Conservation (phyloP, 2,329 filamentous ascomycete genomes). For the Penicillium olsonii region DNA sequence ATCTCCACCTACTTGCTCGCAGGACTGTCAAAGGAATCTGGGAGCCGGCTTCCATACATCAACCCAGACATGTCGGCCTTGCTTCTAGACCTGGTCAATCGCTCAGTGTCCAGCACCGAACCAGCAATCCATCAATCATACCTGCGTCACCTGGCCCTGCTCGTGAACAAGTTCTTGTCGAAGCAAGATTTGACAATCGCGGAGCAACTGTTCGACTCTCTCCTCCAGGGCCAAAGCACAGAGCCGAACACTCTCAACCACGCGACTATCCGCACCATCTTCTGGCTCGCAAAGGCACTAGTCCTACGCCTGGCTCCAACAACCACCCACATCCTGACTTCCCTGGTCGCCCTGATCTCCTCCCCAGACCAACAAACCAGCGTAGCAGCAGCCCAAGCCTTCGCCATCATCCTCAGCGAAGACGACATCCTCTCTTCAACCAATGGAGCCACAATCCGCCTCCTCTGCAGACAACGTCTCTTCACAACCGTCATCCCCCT, state of each 20-base stretch:
- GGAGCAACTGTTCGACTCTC: conserved; percentile 33
- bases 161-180: conserved; percentile 45
- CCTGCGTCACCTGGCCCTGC: conserved; percentile 44
- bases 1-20: conserved; percentile 60
- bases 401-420: conserved; percentile 60
- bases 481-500: conserved; percentile 62
- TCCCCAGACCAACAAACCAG: conserved; percentile 51
- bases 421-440: conserved; percentile 62
- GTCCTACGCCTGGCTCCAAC: conserved; percentile 54
- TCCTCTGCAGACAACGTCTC: conserved; percentile 64
- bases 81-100: conserved; percentile 38
- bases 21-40: conserved; percentile 47
- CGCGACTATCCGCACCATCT: conserved; percentile 55
- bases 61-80: conserved; percentile 34
- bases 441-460: conserved; percentile 63
- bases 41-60: conserved; percentile 32
- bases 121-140: conserved; percentile 42
- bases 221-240: conserved; percentile 25
- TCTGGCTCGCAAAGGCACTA: conserved; percentile 63
- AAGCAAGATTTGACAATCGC: conserved; percentile 34
- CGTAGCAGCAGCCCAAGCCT: conserved; percentile 56
- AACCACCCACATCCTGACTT: conserved; percentile 53
- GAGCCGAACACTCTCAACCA: conserved; percentile 31
- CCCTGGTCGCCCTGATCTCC: conserved; percentile 49
- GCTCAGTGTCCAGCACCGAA: conserved; percentile 31